Evolutionary conservation across 2,329 filamentous ascomycete species (phyloP), one percentile per base, ranked within the genome.

Genomic region (Thelonectria discophora): DNA sequence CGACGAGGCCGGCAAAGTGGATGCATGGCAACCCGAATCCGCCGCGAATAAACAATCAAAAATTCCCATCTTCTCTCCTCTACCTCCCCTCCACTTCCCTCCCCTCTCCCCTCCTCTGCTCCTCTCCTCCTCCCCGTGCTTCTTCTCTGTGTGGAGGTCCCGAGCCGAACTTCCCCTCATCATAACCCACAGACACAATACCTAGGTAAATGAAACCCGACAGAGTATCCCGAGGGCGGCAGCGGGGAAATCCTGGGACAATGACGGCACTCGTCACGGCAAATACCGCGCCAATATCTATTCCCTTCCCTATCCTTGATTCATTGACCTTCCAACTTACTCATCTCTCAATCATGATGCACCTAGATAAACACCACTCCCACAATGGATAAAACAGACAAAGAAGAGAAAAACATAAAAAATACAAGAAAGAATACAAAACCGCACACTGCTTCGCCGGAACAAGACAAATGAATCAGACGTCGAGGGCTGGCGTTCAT

Each of bases 401-500:
- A n/a, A 4, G 7, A 24, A 24, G 7, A 7, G 4, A 24, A 7
- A 24, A 24, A 24, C 4, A 24, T 4, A 24, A 24, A 24, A 24
- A 24, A 4, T 7, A 24, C 46, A 46, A 20, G 15, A 51, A 43
- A 43, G 18, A 37, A 15, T 11, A 55, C 27, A 32, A 24, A 13
- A n/a, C n/a, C n/a, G n/a, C n/a, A 43, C 45, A 55, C 39, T 48
- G 17, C 17, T 58, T 58, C 18, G 40, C 42, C 27, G 46, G 48
- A 48, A 60, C 30, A 55, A 60, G 54, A 43, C 55, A 65, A 62
- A 45, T 47, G 21, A 27, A 47, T 55, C 48, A 46, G 42, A 65
- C 55, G 55, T 50, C 55, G 39, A 60, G 63, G 67, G 69, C 65
- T 67, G 65, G 56, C 58, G 53, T 66, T 72, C 70, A 62, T 72